Percentiles rank a stretch among this genome's conserved stretches.
Conservation (phyloP, 1,284 basidiomycete genomes). For the Neonothopanus nambi region DNA sequence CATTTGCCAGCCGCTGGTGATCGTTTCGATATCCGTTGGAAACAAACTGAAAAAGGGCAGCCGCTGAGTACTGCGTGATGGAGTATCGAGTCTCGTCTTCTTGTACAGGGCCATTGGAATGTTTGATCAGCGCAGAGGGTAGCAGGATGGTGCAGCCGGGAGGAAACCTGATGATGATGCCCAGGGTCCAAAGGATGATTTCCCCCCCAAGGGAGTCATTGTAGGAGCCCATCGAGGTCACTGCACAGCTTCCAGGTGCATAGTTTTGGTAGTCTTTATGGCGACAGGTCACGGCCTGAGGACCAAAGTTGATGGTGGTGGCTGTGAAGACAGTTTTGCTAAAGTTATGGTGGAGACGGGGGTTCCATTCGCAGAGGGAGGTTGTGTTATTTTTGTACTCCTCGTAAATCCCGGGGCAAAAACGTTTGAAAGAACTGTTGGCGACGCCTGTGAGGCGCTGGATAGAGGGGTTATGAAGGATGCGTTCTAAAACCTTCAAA, state of each 20-base stretch:
- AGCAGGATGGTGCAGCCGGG: neutral
- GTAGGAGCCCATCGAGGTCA: too few relatives aligned
- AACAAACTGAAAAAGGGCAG: neutral
- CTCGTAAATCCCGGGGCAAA: too few relatives aligned
- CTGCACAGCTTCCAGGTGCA: too few relatives aligned
- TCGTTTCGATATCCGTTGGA: neutral
- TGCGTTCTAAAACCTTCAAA: neutral
- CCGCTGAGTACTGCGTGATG: conserved; percentile 4
- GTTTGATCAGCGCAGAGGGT: neutral
- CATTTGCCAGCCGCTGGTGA: neutral
- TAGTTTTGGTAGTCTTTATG: too few relatives aligned
- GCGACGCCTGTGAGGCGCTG: neutral
- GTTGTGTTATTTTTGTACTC: neutral
- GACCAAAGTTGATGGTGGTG: too few relatives aligned
- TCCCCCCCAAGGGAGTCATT: too few relatives aligned
- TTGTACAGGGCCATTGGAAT: neutral
- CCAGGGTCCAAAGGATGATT: neutral
- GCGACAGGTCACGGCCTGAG: too few relatives aligned
- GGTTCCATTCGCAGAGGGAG: neutral
- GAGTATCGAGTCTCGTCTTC: neutral
- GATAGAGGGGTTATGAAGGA: neutral
- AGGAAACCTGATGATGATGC: neutral
- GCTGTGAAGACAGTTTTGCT: neutral
- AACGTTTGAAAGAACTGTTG: neutral
- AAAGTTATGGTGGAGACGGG: neutral